These are phyloP conservation scores for Candida ponderosae DNA, from an alignment of 805 yeast genomes.

Conservation along the genomic window DNA sequence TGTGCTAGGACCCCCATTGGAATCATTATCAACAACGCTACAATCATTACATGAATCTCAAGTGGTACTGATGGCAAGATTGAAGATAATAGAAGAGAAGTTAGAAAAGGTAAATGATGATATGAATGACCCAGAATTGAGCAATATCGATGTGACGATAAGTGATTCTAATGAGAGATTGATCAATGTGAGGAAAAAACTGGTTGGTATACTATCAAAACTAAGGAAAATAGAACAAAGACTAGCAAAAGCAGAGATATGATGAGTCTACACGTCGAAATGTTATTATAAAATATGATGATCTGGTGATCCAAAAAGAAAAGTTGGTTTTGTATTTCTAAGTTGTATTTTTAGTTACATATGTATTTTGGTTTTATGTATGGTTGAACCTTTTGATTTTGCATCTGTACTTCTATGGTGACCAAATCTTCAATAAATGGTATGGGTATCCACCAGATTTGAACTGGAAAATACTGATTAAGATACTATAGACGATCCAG, in stretches of 20 bases:
- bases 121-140: not conserved
- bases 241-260: conserved; percentile 6
- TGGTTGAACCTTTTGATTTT: not conserved
- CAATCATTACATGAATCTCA: conserved; percentile 51
- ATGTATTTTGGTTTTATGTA: not conserved
- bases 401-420: conserved; percentile 7
- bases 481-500: conserved; percentile 52
- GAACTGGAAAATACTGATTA: conserved; percentile 56
- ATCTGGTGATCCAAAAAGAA: not conserved
- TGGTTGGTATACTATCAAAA: conserved; percentile 17
- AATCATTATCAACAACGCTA: conserved; percentile 39
- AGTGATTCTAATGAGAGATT: conserved; percentile 18
- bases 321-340: not conserved
- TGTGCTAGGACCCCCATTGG: conserved; percentile 46
- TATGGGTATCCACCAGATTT: conserved; percentile 79
- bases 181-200: conserved; percentile 13
- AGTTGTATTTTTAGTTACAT: not conserved
- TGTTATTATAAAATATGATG: conserved; percentile 13
- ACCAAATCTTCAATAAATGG: conserved; percentile 37
- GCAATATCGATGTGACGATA: conserved; percentile 7
- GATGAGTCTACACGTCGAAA: conserved; percentile 20
- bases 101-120: not conserved
- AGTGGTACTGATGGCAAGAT: conserved; percentile 39
- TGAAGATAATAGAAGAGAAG: conserved; percentile 30
- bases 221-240: conserved; percentile 30